Conservation (phyloP, 2,329 filamentous ascomycete species). For the Fusarium domesticum region DNA sequence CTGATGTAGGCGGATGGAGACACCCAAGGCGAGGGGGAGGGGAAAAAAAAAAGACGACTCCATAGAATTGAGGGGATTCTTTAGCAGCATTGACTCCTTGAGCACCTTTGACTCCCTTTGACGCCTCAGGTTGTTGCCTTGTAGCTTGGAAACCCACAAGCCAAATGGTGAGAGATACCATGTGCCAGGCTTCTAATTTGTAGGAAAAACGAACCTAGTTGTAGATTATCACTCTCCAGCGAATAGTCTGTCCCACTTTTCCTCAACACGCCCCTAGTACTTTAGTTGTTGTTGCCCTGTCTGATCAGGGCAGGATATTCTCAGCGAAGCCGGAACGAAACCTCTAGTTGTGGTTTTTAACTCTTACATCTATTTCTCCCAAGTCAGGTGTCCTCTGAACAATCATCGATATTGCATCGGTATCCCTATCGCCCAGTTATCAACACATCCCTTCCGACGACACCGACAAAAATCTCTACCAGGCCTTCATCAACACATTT, state of each 20-base stretch:
- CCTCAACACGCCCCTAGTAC: conserved; percentile 14
- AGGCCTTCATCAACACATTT: not conserved
- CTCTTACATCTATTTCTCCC: conserved; percentile 11
- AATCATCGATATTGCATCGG: not conserved
- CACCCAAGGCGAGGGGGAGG: too few relatives aligned
- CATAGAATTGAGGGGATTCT: not conserved
- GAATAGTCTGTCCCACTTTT: conserved; percentile 16
- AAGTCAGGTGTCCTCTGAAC: not conserved
- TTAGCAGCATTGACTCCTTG: too few relatives aligned
- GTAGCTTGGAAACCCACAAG: too few relatives aligned
- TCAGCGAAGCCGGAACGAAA: conserved; percentile 21
- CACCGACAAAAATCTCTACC: not conserved
- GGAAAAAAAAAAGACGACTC: too few relatives aligned
- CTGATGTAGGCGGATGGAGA: conserved; percentile 14
- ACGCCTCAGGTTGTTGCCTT: too few relatives aligned
- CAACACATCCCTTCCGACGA: not conserved
- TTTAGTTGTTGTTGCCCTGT: conserved; percentile 5
- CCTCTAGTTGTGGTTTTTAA: conserved; percentile 11
- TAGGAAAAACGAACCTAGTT: too few relatives aligned
- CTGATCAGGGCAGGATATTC: conserved; percentile 13
- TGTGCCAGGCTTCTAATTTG: too few relatives aligned
- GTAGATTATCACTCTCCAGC: conserved; percentile 3
- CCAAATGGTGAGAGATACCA: too few relatives aligned
- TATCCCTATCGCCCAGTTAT: not conserved
- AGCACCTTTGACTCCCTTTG: too few relatives aligned